Base-by-base conservation (phyloP, 441 rosid genomes). In the Erodium texanum region DNA sequence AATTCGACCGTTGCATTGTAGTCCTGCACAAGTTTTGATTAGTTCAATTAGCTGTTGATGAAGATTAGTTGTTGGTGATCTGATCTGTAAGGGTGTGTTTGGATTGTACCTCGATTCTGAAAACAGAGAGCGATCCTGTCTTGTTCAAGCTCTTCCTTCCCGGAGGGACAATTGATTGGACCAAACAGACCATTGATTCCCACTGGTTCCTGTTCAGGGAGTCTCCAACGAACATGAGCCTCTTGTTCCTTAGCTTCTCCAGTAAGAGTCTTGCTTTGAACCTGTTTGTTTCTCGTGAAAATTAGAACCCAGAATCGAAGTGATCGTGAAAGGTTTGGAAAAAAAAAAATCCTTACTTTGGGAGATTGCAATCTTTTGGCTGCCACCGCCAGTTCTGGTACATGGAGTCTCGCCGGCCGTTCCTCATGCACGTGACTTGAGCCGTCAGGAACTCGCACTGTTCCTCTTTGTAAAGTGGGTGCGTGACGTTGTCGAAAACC, bases 211-310 rank as follows among this genome's bases (percentile, higher is more conserved):
- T 78, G 71, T 93, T 90, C 67, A 93, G 41, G 0, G 98, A 93
- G 74, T 93, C 98, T 45, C 98, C 98, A 56, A 93, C 97, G 65
- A 90, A 93, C 98, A 93, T 90, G n/a, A 93, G 83, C 78, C 98
- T 85, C 84, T 87, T 93, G 82, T 90, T 89, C 79, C 89, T 90
- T 32, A 90, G 87, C 71, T 86, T 93, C 74, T 89, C 83, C n/a
- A 90, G 78, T 65, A 93, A 69, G 74, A 87, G 62, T 68, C 79
- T 87, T 58, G 91, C 86, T 59, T 87, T 89, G 73, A 83, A 93
- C 86, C 98, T 93, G 75, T 20, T 50, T 34, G 7, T 2, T 2
- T 0, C 38, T 8, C 38, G 7, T 5, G 11, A 38, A 38, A 38
- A 38, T 38, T 38, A 2, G 11, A 38, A 10, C 45, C 11, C 11